phyloP scores from a whole-genome alignment of 2,329 filamentous ascomycete species.

The Beauveria medogensis region DNA sequence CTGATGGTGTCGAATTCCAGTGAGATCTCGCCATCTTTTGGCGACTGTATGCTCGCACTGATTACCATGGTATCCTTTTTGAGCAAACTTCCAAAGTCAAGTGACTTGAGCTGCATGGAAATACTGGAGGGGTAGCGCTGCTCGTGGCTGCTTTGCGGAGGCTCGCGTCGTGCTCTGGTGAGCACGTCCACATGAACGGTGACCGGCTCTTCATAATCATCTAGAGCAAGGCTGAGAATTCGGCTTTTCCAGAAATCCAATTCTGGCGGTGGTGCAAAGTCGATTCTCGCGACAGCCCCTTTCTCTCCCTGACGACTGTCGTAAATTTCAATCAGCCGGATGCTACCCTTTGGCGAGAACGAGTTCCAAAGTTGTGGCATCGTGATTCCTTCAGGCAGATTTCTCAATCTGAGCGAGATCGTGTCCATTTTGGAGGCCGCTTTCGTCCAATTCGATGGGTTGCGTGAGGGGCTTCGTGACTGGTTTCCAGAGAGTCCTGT shows the following conservation, averaged over 20 bases:
- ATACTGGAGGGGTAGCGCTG: slow-evolving; percentile 25
- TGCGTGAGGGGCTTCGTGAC: slow-evolving; percentile 3
- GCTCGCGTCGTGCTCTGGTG: background rate
- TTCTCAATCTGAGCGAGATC: slow-evolving; percentile 21
- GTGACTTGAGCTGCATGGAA: slow-evolving; percentile 32
- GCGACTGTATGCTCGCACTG: slow-evolving; percentile 38
- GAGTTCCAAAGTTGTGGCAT: slow-evolving; percentile 40
- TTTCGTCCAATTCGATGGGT: background rate
- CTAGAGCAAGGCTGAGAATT: background rate
- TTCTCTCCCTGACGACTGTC: slow-evolving; percentile 23
- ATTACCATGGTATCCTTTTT: slow-evolving; percentile 48
- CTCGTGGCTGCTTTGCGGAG: background rate
- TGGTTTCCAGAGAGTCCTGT: background rate
- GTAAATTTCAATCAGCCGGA: slow-evolving; percentile 50
- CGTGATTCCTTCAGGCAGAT: slow-evolving; percentile 28
- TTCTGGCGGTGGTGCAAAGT: slow-evolving; percentile 50
- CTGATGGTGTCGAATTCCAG: slow-evolving; percentile 21
- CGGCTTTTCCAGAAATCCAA: slow-evolving; percentile 39
- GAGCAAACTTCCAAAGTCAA: slow-evolving; percentile 57
- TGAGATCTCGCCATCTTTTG: slow-evolving; percentile 14
- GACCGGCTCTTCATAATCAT: background rate
- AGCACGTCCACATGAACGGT: background rate
- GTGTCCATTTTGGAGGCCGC: background rate
- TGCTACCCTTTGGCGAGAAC: slow-evolving; percentile 43
- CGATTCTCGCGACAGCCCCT: slow-evolving; percentile 32